phyloP scores from a whole-genome alignment of 306 rosid species.

The Castanopsis chinensis region DNA sequence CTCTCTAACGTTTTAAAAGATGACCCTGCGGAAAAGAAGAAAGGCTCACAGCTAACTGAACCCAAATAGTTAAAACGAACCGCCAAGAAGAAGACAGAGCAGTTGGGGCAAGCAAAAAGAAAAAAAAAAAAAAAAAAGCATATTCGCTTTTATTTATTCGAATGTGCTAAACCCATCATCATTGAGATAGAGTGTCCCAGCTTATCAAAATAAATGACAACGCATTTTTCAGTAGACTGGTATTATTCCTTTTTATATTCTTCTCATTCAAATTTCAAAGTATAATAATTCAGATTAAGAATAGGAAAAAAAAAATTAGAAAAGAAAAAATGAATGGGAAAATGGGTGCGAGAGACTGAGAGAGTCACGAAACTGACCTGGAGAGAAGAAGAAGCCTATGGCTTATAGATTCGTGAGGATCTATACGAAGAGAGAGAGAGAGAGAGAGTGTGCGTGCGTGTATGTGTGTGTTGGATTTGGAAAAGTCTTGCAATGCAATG shows the following conservation, averaged over 20 bases:
- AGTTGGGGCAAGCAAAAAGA: slow-evolving; percentile 3
- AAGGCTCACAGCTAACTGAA: background rate
- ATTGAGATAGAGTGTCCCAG: background rate
- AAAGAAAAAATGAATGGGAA: too few species aligned
- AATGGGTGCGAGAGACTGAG: too few species aligned
- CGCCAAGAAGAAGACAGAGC: slow-evolving; percentile 18
- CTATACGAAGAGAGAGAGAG: too few species aligned
- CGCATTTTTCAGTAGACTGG: background rate
- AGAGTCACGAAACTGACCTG: too few species aligned
- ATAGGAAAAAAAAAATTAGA: background rate
- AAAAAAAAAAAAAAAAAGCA: slow-evolving; percentile 30
- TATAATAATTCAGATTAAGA: background rate
- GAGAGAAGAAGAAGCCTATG: too few species aligned
- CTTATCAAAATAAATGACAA: background rate
- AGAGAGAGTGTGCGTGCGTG: too few species aligned
- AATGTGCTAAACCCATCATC: slow-evolving; percentile 33
- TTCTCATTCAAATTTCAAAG: background rate
- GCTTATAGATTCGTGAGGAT: too few species aligned
- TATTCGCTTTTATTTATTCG: slow-evolving; percentile 42
- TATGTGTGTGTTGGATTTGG: too few species aligned
- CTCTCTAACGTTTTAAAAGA: background rate
- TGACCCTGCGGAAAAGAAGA: background rate
- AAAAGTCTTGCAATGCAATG: too few species aligned
- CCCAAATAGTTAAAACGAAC: slow-evolving; percentile 17
- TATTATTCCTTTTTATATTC: background rate